phyloP scores from a whole-genome alignment of 2,329 filamentous ascomycete genomes.

The Fusarium sp. region DNA sequence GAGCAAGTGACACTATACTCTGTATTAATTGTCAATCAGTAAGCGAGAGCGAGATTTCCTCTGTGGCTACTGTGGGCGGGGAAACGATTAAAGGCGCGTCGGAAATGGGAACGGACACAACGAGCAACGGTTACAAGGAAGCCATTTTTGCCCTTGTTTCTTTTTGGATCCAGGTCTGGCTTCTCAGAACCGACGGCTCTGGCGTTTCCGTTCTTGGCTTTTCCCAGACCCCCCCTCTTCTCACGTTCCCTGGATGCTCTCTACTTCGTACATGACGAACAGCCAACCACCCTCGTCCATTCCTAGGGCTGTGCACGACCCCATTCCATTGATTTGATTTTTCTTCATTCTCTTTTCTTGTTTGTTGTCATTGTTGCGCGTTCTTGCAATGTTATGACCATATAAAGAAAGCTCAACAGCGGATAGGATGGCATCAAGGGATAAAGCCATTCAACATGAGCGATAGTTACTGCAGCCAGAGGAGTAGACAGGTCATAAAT shows the following conservation, averaged over 20 bases:
- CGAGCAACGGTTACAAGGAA: conserved; percentile 25
- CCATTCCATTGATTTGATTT: neutral
- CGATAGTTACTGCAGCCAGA: conserved; percentile 37
- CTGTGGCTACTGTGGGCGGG: conserved; percentile 5
- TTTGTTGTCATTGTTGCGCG: conserved; percentile 10
- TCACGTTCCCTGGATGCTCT: neutral
- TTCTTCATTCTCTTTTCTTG: neutral
- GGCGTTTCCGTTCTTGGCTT: conserved; percentile 11
- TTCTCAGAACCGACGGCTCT: conserved; percentile 22
- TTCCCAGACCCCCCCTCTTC: neutral
- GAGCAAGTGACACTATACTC: conserved; percentile 9
- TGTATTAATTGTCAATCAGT: conserved; percentile 4
- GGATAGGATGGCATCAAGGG: conserved; percentile 35
- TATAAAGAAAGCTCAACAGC: conserved; percentile 39
- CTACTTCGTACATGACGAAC: neutral
- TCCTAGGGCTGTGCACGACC: neutral
- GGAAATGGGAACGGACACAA: conserved; percentile 24
- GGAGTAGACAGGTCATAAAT: conserved; percentile 10
- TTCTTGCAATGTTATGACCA: conserved; percentile 25
- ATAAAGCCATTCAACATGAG: conserved; percentile 49
- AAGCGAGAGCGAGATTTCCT: conserved; percentile 6
- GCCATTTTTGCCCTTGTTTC: conserved; percentile 5
- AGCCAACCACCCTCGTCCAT: neutral
- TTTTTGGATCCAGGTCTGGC: conserved; percentile 14
- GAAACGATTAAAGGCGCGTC: conserved; percentile 8